A percentile compares a stretch with the other conserved stretches of the same genome.
These are phyloP conservation scores for Talaromyces pinophilus DNA, from an alignment of 2,329 filamentous ascomycete species.

Conservation along the genomic window DNA sequence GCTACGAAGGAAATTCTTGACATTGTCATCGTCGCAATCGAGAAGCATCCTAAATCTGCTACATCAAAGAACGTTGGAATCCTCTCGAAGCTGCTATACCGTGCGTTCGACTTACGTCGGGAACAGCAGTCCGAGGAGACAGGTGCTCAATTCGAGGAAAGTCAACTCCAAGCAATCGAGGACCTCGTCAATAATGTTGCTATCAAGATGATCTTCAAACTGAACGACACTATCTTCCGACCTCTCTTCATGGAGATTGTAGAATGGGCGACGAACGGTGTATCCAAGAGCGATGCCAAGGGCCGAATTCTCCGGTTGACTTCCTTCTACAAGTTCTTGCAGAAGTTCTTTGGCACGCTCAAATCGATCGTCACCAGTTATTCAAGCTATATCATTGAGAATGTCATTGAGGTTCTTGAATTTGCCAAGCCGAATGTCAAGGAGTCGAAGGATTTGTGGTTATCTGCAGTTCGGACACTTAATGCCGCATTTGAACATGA, in stretches of 20 bases:
- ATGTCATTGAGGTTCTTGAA: constrained; percentile 64
- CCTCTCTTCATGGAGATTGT: constrained; percentile 86
- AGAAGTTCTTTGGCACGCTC: constrained; percentile 77
- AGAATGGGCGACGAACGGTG: constrained; percentile 69
- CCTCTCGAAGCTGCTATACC: constrained; percentile 64
- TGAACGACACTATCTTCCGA: constrained; percentile 90
- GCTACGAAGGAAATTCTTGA: constrained; percentile 69
- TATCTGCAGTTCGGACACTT: constrained; percentile 69
- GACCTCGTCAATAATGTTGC: constrained; percentile 66
- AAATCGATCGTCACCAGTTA: constrained; percentile 96
- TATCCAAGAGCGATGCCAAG: constrained; percentile 62
- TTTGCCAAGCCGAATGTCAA: constrained; percentile 44
- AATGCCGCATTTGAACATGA: constrained; percentile 80
- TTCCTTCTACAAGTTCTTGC: constrained; percentile 78
- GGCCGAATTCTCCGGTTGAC: constrained; percentile 66
- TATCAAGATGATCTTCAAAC: constrained; percentile 91
- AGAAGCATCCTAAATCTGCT: constrained; percentile 73
- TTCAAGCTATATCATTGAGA: constrained; percentile 78
- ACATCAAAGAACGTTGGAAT: constrained; percentile 73
- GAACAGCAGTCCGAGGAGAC: constrained; percentile 37
- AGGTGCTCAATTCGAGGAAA: constrained; percentile 44
- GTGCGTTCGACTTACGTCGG: constrained; percentile 54
- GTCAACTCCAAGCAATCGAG: constrained; percentile 61
- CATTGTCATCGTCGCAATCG: constrained; percentile 69
- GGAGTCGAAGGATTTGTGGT: constrained; percentile 64